phyloP scores from a whole-genome alignment of 1,284 basidiomycete species.

The Cystobasidium pallidum region DNA sequence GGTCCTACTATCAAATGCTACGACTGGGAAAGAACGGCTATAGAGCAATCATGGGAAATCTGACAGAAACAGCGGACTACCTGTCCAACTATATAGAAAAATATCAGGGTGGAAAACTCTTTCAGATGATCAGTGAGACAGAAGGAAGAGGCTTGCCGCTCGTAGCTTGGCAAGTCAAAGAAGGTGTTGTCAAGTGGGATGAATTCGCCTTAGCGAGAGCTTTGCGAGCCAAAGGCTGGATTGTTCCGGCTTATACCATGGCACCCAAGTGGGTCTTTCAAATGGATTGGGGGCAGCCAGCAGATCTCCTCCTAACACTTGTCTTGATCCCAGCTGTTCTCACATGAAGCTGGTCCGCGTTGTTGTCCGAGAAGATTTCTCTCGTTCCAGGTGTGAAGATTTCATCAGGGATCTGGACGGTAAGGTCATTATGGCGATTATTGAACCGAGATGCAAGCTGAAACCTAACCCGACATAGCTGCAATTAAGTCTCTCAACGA shows the following conservation, averaged over 20 bases:
- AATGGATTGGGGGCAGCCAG: not conserved
- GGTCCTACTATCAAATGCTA: slow-evolving; percentile 52
- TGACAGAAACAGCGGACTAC: slow-evolving; percentile 50
- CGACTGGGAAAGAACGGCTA: slow-evolving; percentile 55
- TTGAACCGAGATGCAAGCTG: not conserved
- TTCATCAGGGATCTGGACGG: slow-evolving; percentile 52
- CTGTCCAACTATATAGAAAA: slow-evolving; percentile 48
- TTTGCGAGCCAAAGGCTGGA: slow-evolving; percentile 53
- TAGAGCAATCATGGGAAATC: slow-evolving; percentile 55
- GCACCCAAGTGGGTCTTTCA: slow-evolving; percentile 44
- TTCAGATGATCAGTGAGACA: slow-evolving; percentile 52
- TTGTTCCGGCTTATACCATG: slow-evolving; percentile 53
- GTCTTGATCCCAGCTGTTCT: slow-evolving; percentile 43
- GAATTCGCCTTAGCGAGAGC: slow-evolving; percentile 51
- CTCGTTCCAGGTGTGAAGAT: slow-evolving; percentile 49
- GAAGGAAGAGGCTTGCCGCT: slow-evolving; percentile 53
- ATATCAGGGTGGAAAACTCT: slow-evolving; percentile 50
- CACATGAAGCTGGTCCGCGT: slow-evolving; percentile 54
- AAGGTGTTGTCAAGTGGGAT: slow-evolving; percentile 43
- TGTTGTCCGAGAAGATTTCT: slow-evolving; percentile 55
- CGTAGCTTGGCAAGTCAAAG: slow-evolving; percentile 53
- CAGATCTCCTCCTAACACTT: not conserved
- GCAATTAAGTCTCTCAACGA: slow-evolving; percentile 47
- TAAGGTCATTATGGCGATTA: not conserved
- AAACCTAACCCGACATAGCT: not conserved